Base-by-base conservation (phyloP, 1,284 basidiomycete genomes). In the Ganoderma sinense region DNA sequence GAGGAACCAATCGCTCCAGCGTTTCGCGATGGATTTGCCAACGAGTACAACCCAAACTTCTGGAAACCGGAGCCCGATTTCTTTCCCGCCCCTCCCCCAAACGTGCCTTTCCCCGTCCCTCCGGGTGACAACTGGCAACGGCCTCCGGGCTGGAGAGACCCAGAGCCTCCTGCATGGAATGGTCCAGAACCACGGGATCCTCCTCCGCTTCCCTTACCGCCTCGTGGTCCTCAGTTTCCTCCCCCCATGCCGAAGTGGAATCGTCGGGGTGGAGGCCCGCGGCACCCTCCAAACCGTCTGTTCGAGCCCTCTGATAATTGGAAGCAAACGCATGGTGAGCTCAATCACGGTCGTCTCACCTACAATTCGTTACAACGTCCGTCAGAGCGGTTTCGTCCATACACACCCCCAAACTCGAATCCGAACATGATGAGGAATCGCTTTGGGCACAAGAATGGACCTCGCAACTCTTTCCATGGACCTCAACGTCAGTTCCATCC, bases 251-350 rank as follows among this genome's bases (percentile, higher is more conserved):
- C 48, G 11, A 60, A 71, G 16, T 76, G 74, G 74, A 74, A 79
- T 68, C 59, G 59, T 23, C 59, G 59, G n/a, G 59, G 59, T n/a
- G 59, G 59, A 40, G 59, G 77, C 16, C 75, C 79, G 65, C 67
- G 86, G 85, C 71, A 80, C 77, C 66, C 87, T 69, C 83, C 87
- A 31, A 84, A 86, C 69, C 83, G 89, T 70, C 86, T 89, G 84
- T 89, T 92, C 76, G 91, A 93, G 78, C 90, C 91, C 29, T 91
- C 90, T 43, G 88, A 89, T 33, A 80, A 83, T 62, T 93, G 92
- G 92, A 91, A 90, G 77, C 87, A 91, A 73, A 80, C 80, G 14
- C 88, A 88, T 75, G 78, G 74, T 63, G 74, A 75, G 55, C 69
- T 69, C 64, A 41, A 59, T 20, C 68, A 66, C 20, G 51, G 71